A percentile compares a stretch with the other conserved stretches of the same genome.
Evolutionary conservation across 225 moss, liverwort and hornwort genomes (phyloP).

Genomic region (Straminergon stramineum): DNA sequence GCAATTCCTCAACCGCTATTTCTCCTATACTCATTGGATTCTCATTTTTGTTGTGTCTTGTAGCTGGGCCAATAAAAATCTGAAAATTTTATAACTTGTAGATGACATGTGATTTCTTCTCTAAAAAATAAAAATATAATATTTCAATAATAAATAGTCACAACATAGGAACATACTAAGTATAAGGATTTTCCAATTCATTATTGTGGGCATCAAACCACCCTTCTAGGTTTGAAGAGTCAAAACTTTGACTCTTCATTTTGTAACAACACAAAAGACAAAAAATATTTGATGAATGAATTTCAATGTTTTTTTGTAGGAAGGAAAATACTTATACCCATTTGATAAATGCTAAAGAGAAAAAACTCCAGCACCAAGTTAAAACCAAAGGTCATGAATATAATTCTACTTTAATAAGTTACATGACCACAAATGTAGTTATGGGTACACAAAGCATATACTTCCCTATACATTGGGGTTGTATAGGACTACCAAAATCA

Average conservation of each 20-base stretch:
- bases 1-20: accelerated
- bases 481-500: not conserved
- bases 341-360: not conserved
- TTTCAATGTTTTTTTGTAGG: accelerated
- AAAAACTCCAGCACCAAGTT: not conserved
- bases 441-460: not conserved
- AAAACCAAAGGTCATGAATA: not conserved
- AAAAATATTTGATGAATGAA: no score
- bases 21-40: accelerated
- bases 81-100: not conserved
- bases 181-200: not conserved
- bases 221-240: not conserved
- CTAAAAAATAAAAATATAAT: not conserved
- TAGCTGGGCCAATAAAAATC: not conserved
- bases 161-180: accelerated
- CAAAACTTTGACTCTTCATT: not conserved
- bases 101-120: not conserved
- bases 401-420: not conserved
- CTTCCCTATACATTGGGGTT: not conserved
- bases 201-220: accelerated
- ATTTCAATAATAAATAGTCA: not conserved
- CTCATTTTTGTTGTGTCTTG: accelerated
- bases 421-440: accelerated
- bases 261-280: not conserved
- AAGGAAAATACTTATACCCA: not conserved